These are phyloP conservation scores for Kazachstania psychrophila DNA, from an alignment of 805 yeast genomes.

Conservation along the genomic window DNA sequence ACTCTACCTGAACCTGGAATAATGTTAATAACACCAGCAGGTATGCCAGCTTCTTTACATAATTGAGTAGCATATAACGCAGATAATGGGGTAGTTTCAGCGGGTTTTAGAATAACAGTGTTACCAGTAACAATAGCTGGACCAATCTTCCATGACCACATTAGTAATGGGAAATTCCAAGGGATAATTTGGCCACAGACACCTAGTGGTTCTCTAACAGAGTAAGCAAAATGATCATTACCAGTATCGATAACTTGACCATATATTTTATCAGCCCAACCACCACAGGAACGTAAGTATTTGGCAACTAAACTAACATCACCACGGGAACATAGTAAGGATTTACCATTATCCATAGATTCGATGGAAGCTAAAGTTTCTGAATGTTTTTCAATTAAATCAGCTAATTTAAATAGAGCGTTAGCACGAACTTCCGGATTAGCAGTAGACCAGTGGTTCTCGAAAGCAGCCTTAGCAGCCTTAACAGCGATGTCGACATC, in stretches of 20 bases:
- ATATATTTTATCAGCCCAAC: conserved; percentile 80
- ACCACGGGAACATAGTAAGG: conserved; percentile 57
- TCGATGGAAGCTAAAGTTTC: conserved; percentile 74
- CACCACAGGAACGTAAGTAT: conserved; percentile 77
- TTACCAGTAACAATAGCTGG: conserved; percentile 91
- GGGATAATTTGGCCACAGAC: conserved; percentile 95
- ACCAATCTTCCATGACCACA: conserved; percentile 92
- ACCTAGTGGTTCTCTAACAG: conserved; percentile 85
- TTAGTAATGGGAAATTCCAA: conserved; percentile 92
- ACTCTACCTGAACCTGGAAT: conserved; percentile 79
- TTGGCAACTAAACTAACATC: conserved; percentile 64
- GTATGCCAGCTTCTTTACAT: conserved; percentile 75
- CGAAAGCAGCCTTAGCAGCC: conserved; percentile 75
- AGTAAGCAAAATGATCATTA: conserved; percentile 59
- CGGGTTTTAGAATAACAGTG: conserved; percentile 78
- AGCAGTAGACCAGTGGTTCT: conserved; percentile 62
- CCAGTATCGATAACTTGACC: conserved; percentile 76
- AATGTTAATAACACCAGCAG: conserved; percentile 84
- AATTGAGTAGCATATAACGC: conserved; percentile 67
- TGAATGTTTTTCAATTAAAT: conserved; percentile 59
- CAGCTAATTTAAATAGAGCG: conserved; percentile 64
- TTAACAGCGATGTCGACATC: conserved; percentile 81
- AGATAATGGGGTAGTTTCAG: conserved; percentile 86
- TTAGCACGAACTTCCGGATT: conserved; percentile 63
- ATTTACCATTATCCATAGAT: conserved; percentile 84